Base-by-base conservation (phyloP, 257 asterid genomes). In the Solanum appendiculatum region DNA sequence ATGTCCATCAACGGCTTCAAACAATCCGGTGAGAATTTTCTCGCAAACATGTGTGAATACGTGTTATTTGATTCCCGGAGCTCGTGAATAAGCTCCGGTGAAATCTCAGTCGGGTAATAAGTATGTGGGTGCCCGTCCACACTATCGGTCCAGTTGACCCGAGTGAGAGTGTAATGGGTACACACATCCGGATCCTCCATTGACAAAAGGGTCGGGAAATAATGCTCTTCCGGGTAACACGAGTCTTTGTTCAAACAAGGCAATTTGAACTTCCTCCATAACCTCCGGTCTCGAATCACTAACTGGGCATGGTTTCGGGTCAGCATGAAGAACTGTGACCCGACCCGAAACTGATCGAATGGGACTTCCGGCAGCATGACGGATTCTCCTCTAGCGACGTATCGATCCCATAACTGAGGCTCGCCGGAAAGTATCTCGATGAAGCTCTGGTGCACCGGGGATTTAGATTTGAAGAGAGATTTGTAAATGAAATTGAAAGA, bases 171-270 rank as follows among this genome's bases (percentile, higher is more conserved):
- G 48, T 87, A 92, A 37, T 84, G 92, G 4, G 94, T 92, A 39
- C 96, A 91, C 2, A 93, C 87, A 33, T 90, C 88, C 46, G 98
- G 96, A 86, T 94, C 98, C 88, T 94, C 94, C 98, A 94, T 94
- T 0, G 98, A 93, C 89, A 94, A 63, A 4, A 95, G 92, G 12
- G 98, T 94, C 56, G 98, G 95, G 6, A 95, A 95, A 85, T 93
- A 95, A 48, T 95, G 98, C 89, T 95, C 98, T 84, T 95, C 98
- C 5, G 98, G 96, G 86, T 95, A 95, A 86, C 98, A 95, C 0
- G 96, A 91, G 23, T 94, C 69, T 33, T 86, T 12, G 75, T 91
- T 83, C 85, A 90, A 63, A 82, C 98, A 95, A 6, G 96, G 95
- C 68, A 94, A 80, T 54, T 88, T 90, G 27, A 95, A 95, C 86